A percentile compares a stretch with the other conserved stretches of the same genome.
phyloP scores from a whole-genome alignment of 2,329 filamentous ascomycete genomes.

The Pestalotiopsis sp. region DNA sequence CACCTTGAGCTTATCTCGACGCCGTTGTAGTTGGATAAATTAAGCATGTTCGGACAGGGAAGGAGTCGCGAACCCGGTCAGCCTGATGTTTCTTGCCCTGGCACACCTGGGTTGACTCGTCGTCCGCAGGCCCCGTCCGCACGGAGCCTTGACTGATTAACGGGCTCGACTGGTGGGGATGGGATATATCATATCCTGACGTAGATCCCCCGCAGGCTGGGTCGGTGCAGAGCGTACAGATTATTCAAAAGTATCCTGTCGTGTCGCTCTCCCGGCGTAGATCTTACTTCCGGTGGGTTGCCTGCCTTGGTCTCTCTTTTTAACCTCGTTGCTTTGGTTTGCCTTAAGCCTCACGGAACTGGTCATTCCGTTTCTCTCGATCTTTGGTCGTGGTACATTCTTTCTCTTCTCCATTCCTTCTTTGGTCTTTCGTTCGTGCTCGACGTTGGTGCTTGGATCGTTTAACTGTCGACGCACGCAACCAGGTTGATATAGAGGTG shows the following conservation, averaged over 20 bases:
- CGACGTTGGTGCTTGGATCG: background rate
- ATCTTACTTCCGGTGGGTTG: background rate
- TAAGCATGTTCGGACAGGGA: background rate
- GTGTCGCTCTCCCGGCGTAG: background rate
- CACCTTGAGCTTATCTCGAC: slow-evolving; percentile 1
- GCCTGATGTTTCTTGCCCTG: background rate
- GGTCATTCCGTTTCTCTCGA: background rate
- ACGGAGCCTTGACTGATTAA: too few relatives aligned
- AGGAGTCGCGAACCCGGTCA: background rate
- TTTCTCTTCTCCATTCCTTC: background rate
- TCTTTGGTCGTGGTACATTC: background rate
- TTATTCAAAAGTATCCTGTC: background rate
- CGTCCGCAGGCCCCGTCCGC: too few relatives aligned
- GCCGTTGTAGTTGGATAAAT: background rate
- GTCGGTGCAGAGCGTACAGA: too few relatives aligned
- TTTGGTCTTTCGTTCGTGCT: background rate
- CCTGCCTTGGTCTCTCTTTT: background rate
- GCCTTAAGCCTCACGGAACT: background rate
- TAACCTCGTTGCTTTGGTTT: background rate
- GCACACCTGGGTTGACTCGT: background rate
- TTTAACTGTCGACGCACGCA: background rate
- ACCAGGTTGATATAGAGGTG: background rate
- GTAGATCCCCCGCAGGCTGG: too few relatives aligned
- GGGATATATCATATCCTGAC: too few relatives aligned
- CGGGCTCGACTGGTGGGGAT: too few relatives aligned